A percentile compares a stretch with the other conserved stretches of the same genome.
phyloP scores from a whole-genome alignment of 2,329 filamentous ascomycete species.

The Colletotrichum noveboracense region DNA sequence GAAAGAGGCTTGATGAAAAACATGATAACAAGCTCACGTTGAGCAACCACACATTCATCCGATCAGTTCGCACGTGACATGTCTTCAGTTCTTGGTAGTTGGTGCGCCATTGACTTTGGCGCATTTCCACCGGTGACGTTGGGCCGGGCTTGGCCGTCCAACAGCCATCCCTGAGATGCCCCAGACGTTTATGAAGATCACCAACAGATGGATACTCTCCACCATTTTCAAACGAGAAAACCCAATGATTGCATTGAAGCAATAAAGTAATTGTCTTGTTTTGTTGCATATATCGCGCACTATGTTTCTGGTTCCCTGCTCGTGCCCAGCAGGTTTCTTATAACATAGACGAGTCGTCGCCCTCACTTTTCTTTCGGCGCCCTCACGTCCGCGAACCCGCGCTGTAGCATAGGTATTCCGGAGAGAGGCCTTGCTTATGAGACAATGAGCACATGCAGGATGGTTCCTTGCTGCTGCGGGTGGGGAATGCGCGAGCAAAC shows the following conservation, averaged over 20 bases:
- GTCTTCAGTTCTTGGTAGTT: not conserved
- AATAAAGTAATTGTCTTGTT: not conserved
- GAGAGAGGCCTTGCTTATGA: not conserved
- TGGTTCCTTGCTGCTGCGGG: not conserved
- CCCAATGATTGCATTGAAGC: not conserved
- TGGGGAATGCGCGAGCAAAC: not conserved
- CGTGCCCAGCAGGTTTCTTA: not conserved
- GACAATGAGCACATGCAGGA: not conserved
- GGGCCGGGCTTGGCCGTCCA: not conserved
- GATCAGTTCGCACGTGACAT: not conserved
- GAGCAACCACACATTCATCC: not conserved
- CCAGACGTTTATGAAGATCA: not conserved
- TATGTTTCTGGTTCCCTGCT: not conserved
- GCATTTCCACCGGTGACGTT: not conserved
- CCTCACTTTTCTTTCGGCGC: not conserved
- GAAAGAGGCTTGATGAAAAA: slow-evolving; percentile 20
- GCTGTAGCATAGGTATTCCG: not conserved
- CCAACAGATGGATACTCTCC: not conserved
- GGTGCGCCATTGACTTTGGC: not conserved
- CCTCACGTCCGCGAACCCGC: not conserved
- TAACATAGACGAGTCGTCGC: not conserved
- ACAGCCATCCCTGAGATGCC: not conserved
- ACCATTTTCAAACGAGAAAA: not conserved
- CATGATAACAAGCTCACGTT: slow-evolving; percentile 13
- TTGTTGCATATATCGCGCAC: not conserved